These are phyloP conservation scores for Opeltia flavorubescens DNA, from an alignment of 495 filamentous ascomycete species.

Conservation along the genomic window DNA sequence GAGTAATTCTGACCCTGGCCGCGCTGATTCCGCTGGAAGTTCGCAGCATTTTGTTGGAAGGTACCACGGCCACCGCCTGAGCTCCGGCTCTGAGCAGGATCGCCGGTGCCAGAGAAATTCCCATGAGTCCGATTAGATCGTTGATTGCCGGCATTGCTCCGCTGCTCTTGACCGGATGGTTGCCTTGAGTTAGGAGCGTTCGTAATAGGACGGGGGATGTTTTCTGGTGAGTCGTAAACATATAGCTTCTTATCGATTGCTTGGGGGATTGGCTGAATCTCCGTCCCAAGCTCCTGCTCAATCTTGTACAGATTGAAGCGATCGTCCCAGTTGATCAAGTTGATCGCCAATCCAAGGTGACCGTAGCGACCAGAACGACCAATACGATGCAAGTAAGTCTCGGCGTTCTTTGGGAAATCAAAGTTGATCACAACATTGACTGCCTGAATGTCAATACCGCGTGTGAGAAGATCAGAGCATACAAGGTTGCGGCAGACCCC, in stretches of 20 bases:
- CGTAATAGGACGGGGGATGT: conserved; percentile 67
- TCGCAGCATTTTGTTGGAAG: conserved; percentile 7
- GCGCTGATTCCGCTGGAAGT: conserved; percentile 5
- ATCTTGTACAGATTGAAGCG: conserved; percentile 98
- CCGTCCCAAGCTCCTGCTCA: conserved; percentile 90
- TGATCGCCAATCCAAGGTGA: conserved; percentile 94
- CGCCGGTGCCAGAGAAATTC: conserved; percentile 3
- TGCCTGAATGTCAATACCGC: conserved; percentile 98
- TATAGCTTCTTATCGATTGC: conserved; percentile 97
- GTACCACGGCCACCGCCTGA: conserved; percentile 4
- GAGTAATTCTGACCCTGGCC: conserved; percentile 8
- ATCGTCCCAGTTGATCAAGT: conserved; percentile 98
- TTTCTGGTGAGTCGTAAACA: conserved; percentile 92
- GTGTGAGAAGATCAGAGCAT: conserved; percentile 93
- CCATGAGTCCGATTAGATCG: conserved; percentile 3
- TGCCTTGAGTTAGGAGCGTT: conserved; percentile 23
- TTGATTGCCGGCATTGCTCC: conserved; percentile 1
- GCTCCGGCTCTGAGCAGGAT: conserved; percentile 1
- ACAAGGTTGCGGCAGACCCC: conserved; percentile 95
- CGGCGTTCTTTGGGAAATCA: conserved; percentile 98
- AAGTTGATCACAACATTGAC: conserved; percentile 99
- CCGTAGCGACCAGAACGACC: conserved; percentile 95
- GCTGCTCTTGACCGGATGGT: conserved; percentile 13
- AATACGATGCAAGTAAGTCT: conserved; percentile 98
- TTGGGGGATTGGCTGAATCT: conserved; percentile 88